Evolutionary conservation across 495 filamentous ascomycete genomes (phyloP).

Genomic region (Oleoguttula mirabilis): DNA sequence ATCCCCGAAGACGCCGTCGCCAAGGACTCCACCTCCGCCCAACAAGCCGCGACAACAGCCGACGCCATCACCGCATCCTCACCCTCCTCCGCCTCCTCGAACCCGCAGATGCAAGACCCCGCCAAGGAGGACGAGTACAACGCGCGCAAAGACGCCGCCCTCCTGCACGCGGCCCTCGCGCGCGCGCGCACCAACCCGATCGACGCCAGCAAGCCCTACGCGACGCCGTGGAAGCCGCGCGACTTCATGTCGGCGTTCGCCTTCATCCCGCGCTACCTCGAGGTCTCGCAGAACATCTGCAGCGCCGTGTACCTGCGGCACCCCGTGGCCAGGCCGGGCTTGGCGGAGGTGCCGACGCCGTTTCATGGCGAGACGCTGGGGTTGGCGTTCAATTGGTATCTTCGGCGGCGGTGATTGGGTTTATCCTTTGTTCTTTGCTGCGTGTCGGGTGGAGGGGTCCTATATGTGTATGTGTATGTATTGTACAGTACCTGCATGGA

Average conservation of each 20-base stretch:
- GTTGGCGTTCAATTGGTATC: conserved; percentile 86
- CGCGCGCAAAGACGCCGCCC: conserved; percentile 14
- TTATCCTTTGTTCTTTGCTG: no score
- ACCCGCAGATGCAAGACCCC: conserved; percentile 3
- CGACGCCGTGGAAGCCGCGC: conserved; percentile 81
- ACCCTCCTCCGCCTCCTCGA: conserved; percentile 3
- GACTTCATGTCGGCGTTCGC: conserved; percentile 83
- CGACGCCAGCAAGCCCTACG: conserved; percentile 70
- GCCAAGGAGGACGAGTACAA: conserved; percentile 5
- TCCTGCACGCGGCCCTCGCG: conserved; percentile 36
- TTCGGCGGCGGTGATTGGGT: conserved; percentile 59
- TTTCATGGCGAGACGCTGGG: conserved; percentile 52
- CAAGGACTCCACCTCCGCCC: not conserved
- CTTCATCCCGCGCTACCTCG: conserved; percentile 87
- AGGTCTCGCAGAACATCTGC: conserved; percentile 94
- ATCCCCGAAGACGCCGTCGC: conserved; percentile 13
- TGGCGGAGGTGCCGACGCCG: conserved; percentile 80
- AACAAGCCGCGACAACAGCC: not conserved
- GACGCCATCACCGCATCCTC: conserved; percentile 1
- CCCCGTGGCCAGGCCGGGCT: conserved; percentile 82
- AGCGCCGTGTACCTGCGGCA: conserved; percentile 90
- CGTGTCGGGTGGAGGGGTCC: no score
- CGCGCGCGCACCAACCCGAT: conserved; percentile 58
- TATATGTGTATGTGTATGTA: no score
- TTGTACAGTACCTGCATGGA: no score